Conservation (phyloP, 2,329 filamentous ascomycete species). For the Clonostachys byssicola region DNA sequence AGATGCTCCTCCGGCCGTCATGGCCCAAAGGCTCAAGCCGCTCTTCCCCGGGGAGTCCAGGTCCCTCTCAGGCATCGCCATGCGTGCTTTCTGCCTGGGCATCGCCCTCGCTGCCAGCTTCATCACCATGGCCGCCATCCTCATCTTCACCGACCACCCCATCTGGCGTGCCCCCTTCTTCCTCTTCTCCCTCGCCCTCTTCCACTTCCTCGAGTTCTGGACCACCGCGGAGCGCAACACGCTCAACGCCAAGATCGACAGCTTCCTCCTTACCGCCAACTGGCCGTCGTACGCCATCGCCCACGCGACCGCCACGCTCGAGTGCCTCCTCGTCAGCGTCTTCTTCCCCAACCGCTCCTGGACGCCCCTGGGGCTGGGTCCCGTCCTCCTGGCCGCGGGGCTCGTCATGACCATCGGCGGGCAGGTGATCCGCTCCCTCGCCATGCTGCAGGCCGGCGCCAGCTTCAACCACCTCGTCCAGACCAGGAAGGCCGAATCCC, state of each 20-base stretch:
- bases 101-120: conserved; percentile 30
- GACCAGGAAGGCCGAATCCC: conserved; percentile 60
- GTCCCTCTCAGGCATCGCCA: conserved; percentile 55
- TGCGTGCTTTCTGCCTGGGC: conserved; percentile 53
- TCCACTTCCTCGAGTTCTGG: conserved; percentile 97
- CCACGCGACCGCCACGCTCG: conserved; percentile 68
- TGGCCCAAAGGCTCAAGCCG: conserved; percentile 12
- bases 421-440: conserved; percentile 71
- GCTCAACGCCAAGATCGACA: conserved; percentile 62
- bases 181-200: conserved; percentile 63
- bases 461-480: conserved; percentile 93
- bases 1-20: too few relatives aligned
- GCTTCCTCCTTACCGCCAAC: conserved; percentile 83
- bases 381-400: conserved; percentile 49
- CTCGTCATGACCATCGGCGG: conserved; percentile 62
- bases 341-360: conserved; percentile 47
- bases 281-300: conserved; percentile 81
- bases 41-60: conserved; percentile 43
- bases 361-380: conserved; percentile 32
- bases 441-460: conserved; percentile 84
- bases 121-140: conserved; percentile 18
- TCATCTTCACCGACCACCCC: conserved; percentile 33
- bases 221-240: conserved; percentile 85
- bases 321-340: conserved; percentile 61
- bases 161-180: conserved; percentile 66